Conservation (phyloP, 129 eudicot species). For the Lactuca saligna region DNA sequence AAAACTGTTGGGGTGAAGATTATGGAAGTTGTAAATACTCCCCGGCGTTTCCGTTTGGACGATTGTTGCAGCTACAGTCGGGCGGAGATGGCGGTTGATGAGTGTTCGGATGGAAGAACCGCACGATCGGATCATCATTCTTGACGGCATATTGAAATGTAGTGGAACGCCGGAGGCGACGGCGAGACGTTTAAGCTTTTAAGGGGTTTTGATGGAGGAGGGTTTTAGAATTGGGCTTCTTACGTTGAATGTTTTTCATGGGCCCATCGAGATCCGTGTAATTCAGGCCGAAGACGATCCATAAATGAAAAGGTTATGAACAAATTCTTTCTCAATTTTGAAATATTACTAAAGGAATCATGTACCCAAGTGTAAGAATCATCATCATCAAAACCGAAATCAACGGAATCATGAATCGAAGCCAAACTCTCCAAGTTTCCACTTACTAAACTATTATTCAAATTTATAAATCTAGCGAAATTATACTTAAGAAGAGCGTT, state of each 20-base stretch:
- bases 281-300: too few relatives aligned
- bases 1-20: slow-evolving; percentile 14
- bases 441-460: slow-evolving; percentile 48
- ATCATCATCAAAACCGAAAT: too few relatives aligned
- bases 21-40: slow-evolving; percentile 19
- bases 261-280: too few relatives aligned
- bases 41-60: slow-evolving; percentile 6
- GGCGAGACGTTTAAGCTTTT: too few relatives aligned
- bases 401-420: slow-evolving; percentile 26
- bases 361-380: background rate
- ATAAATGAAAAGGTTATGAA: too few relatives aligned
- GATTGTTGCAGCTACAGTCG: slow-evolving; percentile 6
- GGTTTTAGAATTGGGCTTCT: too few relatives aligned
- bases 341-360: background rate
- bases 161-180: too few relatives aligned
- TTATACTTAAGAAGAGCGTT: slow-evolving; percentile 58
- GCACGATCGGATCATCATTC: slow-evolving; percentile 11
- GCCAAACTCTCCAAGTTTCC: slow-evolving; percentile 62
- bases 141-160: too few relatives aligned
- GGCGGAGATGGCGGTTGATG: slow-evolving; percentile 21
- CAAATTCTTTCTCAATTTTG: too few relatives aligned
- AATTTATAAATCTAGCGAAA: slow-evolving; percentile 40
- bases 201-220: too few relatives aligned
- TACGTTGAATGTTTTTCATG: too few relatives aligned
- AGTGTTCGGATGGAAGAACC: slow-evolving; percentile 14